phyloP scores from a whole-genome alignment of 129 eudicot species.

The Escallonia herrerae region DNA sequence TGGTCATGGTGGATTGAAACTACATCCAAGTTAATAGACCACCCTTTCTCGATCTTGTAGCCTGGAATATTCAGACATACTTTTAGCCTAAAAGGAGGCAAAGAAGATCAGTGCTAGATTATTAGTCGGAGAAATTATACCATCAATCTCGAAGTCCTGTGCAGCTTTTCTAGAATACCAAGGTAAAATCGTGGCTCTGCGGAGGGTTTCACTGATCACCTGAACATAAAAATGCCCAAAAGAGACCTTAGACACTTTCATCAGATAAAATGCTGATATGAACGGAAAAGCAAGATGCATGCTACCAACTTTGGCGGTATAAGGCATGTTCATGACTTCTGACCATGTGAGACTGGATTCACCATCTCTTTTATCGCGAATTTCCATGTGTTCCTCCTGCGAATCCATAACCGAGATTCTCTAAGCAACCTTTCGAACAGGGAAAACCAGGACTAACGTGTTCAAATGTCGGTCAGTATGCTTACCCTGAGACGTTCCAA shows the following conservation, averaged over 20 bases:
- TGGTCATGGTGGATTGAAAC: slow-evolving; percentile 83
- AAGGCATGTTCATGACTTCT: slow-evolving; percentile 75
- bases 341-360: slow-evolving; percentile 76
- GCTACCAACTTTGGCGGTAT: slow-evolving; percentile 50
- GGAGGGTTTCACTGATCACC: slow-evolving; percentile 75
- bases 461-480: neutral
- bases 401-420: slow-evolving; percentile 3
- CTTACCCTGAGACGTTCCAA: slow-evolving; percentile 53
- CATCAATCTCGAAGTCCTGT: slow-evolving; percentile 64
- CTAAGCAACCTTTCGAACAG: neutral
- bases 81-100: neutral
- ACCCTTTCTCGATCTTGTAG: slow-evolving; percentile 53
- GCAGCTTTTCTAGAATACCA: slow-evolving; percentile 96
- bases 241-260: neutral
- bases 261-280: neutral
- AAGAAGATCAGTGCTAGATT: neutral
- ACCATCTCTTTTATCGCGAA: slow-evolving; percentile 31
- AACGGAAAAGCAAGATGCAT: neutral
- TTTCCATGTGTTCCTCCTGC: slow-evolving; percentile 62
- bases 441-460: neutral
- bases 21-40: slow-evolving; percentile 84
- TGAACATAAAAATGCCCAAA: neutral
- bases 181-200: slow-evolving; percentile 68
- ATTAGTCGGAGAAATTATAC: slow-evolving; percentile 17
- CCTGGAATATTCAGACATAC: slow-evolving; percentile 25